Evolutionary conservation across 345 rosid species (phyloP), one percentile per base, ranked within the genome.

Genomic region (Brassica rapa): DNA sequence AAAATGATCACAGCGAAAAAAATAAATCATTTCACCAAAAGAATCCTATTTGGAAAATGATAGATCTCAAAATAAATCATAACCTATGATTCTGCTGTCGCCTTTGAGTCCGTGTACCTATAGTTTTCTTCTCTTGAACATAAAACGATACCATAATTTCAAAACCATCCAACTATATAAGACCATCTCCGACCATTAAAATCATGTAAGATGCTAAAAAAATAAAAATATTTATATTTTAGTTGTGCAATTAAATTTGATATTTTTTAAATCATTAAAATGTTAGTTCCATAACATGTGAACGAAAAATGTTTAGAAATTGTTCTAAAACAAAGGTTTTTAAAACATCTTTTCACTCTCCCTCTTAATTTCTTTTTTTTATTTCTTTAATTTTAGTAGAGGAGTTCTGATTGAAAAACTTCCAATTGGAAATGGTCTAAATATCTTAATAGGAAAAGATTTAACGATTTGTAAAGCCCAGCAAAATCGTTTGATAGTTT

Each of bases 41-140:
- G 29, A 78, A 66, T 71, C 81, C 74, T 32, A 60, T 71, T 78
- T 72, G 23, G 29, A 78, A 71, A 71, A 65, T 15, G 23, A 41
- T 71, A 12, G 14, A 46, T 46, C 53, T 46, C 67, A 2, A 68
- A 76, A 46, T 62, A 69, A 49, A 61, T 78, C 68, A 57, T 39
- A 41, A 11, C 62, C 72, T 78, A 72, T 57, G 77, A 59, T 78
- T 12, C 55, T 72, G 57, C 59, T 78, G 77, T 72, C 81, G 66
- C 77, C 72, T 71, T 65, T 57, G 60, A 57, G 77, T 66, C 77
- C 77, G 68, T 78, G 81, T 78, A 78, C 81, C 77, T 78, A 65
- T 72, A 55, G 56, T 3, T 68, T 19, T 14, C 23, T 19, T 55
- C 10, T 55, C 23, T 16, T 51, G 4, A 2, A 8, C 23, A 57